phyloP scores from a whole-genome alignment of 2,329 filamentous ascomycete genomes.

The Diplodia corticola region DNA sequence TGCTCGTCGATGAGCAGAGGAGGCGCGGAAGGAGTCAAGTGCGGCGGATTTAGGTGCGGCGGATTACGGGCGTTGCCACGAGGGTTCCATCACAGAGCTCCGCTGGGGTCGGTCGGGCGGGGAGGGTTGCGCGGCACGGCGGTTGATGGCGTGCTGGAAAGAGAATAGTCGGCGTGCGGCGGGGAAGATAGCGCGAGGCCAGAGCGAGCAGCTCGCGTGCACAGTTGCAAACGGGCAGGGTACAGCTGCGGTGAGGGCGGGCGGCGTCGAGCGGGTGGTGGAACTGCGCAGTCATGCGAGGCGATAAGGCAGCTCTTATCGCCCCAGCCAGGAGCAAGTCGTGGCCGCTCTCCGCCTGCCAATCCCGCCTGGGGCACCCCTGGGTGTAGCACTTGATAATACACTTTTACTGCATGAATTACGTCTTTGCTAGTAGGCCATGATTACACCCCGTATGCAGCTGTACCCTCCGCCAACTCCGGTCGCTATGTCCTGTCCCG shows the following conservation, averaged over 20 bases:
- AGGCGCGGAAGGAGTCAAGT: too few species aligned
- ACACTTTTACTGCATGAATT: conserved; percentile 3
- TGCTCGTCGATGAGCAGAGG: conserved; percentile 2
- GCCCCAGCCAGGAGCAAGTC: not conserved
- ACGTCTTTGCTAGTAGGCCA: conserved; percentile 14
- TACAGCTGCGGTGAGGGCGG: conserved; percentile 13
- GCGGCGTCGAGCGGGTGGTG: not conserved
- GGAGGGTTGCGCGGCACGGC: not conserved
- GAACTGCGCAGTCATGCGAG: conserved; percentile 6
- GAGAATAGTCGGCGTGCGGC: not conserved
- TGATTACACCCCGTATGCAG: conserved; percentile 8
- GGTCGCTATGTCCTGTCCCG: conserved; percentile 14
- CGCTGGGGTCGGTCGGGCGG: not conserved
- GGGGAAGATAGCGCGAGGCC: not conserved
- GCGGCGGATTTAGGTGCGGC: not conserved
- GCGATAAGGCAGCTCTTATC: conserved; percentile 10
- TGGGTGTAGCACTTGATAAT: not conserved
- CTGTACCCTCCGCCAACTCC: conserved; percentile 8
- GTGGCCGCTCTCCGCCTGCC: not conserved
- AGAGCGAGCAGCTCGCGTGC: not conserved
- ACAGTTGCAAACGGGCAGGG: conserved; percentile 1
- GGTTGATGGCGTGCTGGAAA: not conserved
- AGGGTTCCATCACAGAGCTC: conserved; percentile 13
- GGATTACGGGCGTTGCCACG: conserved; percentile 3
- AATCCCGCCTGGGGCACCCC: not conserved